phyloP scores from a whole-genome alignment of 176 grass and related monocot species.

The Bothriochloa decipiens region DNA sequence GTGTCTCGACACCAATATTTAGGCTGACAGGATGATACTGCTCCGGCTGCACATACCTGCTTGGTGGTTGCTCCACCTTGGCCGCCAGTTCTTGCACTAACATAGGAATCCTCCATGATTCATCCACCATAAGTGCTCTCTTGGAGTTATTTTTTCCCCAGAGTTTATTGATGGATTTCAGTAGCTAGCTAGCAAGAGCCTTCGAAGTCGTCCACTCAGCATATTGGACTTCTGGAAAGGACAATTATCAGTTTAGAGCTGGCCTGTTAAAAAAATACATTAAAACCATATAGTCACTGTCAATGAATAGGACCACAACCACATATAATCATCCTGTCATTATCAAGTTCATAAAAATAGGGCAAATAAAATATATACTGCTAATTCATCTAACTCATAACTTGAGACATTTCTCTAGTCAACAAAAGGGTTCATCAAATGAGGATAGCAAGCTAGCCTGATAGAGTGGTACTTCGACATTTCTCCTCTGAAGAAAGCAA shows the following conservation, averaged over 20 bases:
- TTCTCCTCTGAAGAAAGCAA: no score
- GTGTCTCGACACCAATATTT: background rate
- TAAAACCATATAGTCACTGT: background rate
- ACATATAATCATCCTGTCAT: background rate
- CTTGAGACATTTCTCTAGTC: background rate
- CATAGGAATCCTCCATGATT: slow-evolving; percentile 23
- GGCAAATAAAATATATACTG: background rate
- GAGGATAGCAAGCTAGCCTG: background rate
- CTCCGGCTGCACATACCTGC: slow-evolving; percentile 43
- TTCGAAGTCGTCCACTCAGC: background rate
- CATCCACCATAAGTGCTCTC: background rate
- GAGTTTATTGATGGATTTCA: background rate
- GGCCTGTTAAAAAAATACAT: background rate
- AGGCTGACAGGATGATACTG: slow-evolving; percentile 21
- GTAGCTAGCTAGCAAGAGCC: background rate
- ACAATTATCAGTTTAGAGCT: background rate
- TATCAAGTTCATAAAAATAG: background rate
- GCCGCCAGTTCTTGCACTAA: slow-evolving; percentile 26
- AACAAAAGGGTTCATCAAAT: background rate
- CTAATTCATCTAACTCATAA: background rate
- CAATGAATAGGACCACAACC: background rate
- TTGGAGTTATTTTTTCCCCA: background rate
- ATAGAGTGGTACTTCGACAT: background rate
- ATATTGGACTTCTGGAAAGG: background rate
- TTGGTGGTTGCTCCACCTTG: slow-evolving; percentile 39